These are phyloP conservation scores for Urochloa ruziziensis DNA, from an alignment of 176 grass and related monocot species.

Conservation along the genomic window DNA sequence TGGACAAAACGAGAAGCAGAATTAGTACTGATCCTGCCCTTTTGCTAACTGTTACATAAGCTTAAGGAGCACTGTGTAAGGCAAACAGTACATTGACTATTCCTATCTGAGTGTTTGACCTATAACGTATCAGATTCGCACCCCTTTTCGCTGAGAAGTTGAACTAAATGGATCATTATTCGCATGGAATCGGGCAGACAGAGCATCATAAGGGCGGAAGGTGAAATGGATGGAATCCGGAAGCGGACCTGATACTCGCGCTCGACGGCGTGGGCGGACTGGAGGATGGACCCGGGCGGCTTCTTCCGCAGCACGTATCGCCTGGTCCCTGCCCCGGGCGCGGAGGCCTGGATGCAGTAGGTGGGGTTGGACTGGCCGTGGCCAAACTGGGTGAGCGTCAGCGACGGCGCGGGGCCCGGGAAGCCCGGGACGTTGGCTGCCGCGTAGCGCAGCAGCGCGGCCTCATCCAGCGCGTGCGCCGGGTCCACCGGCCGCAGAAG, in stretches of 20 bases:
- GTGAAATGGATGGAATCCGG: not conserved
- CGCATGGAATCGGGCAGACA: not conserved
- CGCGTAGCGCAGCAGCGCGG: slow-evolving; percentile 71
- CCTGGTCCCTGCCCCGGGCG: slow-evolving; percentile 15
- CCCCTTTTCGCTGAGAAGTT: not conserved
- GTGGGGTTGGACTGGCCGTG: slow-evolving; percentile 96
- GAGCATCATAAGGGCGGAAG: not conserved
- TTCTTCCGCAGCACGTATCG: slow-evolving; percentile 94
- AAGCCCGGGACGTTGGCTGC: slow-evolving; percentile 64
- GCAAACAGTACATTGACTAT: not conserved
- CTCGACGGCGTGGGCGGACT: slow-evolving; percentile 90
- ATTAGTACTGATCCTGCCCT: not conserved
- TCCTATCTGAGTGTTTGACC: not conserved
- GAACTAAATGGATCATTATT: not conserved
- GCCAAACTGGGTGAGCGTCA: slow-evolving; percentile 68
- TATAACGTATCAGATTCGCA: not conserved
- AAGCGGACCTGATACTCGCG: slow-evolving; percentile 73
- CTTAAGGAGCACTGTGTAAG: not conserved
- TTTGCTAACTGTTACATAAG: not conserved
- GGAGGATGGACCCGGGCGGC: slow-evolving; percentile 72
- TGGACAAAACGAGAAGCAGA: not conserved
- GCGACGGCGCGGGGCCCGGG: slow-evolving; percentile 32
- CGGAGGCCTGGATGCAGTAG: slow-evolving; percentile 60
- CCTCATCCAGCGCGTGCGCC: slow-evolving; percentile 66
- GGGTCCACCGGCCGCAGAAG: slow-evolving; percentile 57